Evolutionary conservation across 306 rosid species (phyloP).

Genomic region (Prunus dulcis): DNA sequence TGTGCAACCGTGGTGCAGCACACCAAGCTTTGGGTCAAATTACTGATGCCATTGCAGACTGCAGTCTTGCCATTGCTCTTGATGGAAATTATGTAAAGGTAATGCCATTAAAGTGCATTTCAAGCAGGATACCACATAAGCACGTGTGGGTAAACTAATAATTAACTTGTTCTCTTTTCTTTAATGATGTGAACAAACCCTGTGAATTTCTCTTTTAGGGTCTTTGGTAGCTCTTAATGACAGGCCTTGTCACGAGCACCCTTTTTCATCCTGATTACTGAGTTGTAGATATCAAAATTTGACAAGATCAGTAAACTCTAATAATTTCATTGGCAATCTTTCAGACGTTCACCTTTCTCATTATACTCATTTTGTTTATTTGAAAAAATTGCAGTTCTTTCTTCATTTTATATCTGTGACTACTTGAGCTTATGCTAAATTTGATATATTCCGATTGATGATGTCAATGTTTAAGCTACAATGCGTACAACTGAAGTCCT

Average conservation of each 20-base stretch:
- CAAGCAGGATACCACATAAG: background rate
- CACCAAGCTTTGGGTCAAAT: conserved; percentile 86
- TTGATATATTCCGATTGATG: background rate
- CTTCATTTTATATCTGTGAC: background rate
- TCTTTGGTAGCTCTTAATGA: background rate
- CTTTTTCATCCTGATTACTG: background rate
- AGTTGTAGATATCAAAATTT: background rate
- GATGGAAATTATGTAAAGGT: conserved; percentile 84
- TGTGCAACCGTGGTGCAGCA: conserved; percentile 95
- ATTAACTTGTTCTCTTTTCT: background rate
- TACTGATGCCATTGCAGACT: conserved; percentile 89
- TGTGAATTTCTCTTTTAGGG: background rate
- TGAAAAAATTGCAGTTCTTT: background rate
- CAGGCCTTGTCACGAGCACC: background rate
- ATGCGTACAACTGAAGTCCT: background rate
- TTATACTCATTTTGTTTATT: background rate
- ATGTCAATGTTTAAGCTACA: background rate
- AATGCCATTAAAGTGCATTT: conserved; percentile 18
- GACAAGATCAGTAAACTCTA: background rate
- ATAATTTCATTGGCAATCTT: background rate
- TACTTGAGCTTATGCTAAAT: background rate
- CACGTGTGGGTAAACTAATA: background rate
- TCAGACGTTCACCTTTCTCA: background rate
- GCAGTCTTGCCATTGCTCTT: conserved; percentile 86
- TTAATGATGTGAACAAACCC: background rate